Percentiles rank a stretch among this genome's conserved stretches.
These are phyloP conservation scores for Volvox carteri DNA, from an alignment of 163 green algal genomes.

Conservation along the genomic window DNA sequence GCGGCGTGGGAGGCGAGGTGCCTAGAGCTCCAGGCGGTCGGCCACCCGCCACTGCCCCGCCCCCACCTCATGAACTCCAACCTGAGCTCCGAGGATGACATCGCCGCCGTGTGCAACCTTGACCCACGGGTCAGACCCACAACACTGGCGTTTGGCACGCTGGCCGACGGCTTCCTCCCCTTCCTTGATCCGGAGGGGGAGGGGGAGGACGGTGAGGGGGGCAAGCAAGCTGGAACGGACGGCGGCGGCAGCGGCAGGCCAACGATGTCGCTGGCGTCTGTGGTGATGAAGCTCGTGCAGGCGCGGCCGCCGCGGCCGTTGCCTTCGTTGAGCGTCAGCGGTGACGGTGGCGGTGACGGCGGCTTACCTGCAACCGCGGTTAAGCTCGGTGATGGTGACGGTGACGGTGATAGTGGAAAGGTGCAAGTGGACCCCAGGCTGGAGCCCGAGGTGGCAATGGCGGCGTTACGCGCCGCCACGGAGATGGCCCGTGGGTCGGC, in stretches of 20 bases:
- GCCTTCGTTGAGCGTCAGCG: neutral
- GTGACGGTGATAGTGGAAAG: constrained; percentile 37
- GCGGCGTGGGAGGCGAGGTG: constrained; percentile 70
- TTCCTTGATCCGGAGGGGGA: constrained; percentile 58
- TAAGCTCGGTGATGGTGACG: constrained; percentile 33
- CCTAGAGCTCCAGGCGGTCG: constrained; percentile 14
- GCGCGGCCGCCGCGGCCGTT: constrained; percentile 31
- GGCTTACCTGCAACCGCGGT: neutral
- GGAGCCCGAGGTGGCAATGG: neutral
- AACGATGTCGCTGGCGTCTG: constrained; percentile 9
- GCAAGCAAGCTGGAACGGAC: neutral
- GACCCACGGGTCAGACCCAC: constrained; percentile 69
- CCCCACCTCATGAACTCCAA: constrained; percentile 82
- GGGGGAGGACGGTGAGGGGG: neutral
- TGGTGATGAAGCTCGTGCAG: constrained; percentile 54
- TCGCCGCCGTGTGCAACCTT: constrained; percentile 59
- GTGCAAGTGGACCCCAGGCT: constrained; percentile 36
- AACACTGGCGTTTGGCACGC: constrained; percentile 74
- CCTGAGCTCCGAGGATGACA: constrained; percentile 68
- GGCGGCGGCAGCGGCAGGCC: neutral
- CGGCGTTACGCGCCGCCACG: neutral
- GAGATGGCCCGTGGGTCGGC: constrained; percentile 29
- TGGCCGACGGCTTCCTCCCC: constrained; percentile 78
- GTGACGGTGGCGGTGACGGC: neutral
- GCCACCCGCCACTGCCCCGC: constrained; percentile 30